Conservation (phyloP, 306 rosid species). For the cucumber (Cucumis sativus) region Cucumber_9930_V3 NC_026657.2:8999501-9000000, state of each 20-base stretch:
- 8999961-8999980: conserved; percentile 7
- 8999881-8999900: conserved; percentile 5
- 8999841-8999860: conserved; percentile 5
- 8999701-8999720: conserved; percentile 29
- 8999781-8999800: conserved; percentile 17
- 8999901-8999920: conserved; percentile 8
- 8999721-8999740: background rate
- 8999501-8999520: background rate
- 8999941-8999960: background rate
- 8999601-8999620: background rate
- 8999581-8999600: background rate
- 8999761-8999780: conserved; percentile 4
- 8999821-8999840: conserved; percentile 29
- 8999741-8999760: conserved; percentile 2
- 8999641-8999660: conserved; percentile 14
- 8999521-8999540: background rate
- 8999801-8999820: conserved; percentile 19
- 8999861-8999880: conserved; percentile 17
- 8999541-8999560: background rate
- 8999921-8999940: conserved; percentile 6
- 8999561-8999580: background rate
- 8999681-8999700: conserved; percentile 44
- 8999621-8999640: background rate
- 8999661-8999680: conserved; percentile 21
- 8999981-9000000: conserved; percentile 19